Evolutionary conservation across 371 early-diverging fungal genomes (phyloP), one percentile per base, ranked within the genome.

Genomic region (Circinella umbellata): DNA sequence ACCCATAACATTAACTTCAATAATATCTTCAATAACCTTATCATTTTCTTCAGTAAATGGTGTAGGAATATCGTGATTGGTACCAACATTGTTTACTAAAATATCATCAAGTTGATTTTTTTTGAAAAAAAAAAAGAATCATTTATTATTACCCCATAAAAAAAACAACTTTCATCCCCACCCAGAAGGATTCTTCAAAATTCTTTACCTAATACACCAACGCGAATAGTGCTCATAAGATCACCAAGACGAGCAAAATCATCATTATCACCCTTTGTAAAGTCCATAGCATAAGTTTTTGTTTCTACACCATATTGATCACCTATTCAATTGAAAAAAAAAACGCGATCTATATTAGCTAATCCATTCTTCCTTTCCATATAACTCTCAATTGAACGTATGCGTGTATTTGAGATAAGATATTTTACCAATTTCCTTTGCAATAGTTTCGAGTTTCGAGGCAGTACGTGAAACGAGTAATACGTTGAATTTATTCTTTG

Each of bases 81-180:
- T 86, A 53, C 93, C 99, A 47, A 96, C 99, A 78, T 98, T 98
- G 88, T 98, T 98, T 66, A 97, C 90, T 84, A 82, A 18, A 13
- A 36, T 20, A 47, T 27, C 27, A 27, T 27, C 2, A 27, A 1
- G 27, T 27, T 27, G 27, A 27, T 27, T 27, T n/a, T n/a, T n/a
- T n/a, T n/a, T n/a, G 17, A 42, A 11, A 53, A 13, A n/a, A 53
- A 53, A n/a, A 18, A 1, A 42, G 42, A 42, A 42, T 9, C 53
- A 53, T n/a, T 18, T 53, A 13, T 53, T 4, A 13, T 53, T 53
- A 6, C 53, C 15, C 6, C 15, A 51, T n/a, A 13, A 51, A 13
- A 51, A 51, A 51, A 51, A 15, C 1, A 51, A 51, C 51, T 15
- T 5, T 5, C 15, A 13, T 51, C 42, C 42, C 42, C 42, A 42